Base-by-base conservation (phyloP, 2,329 filamentous ascomycete genomes). In the Aphanoascus verrucosus region DNA sequence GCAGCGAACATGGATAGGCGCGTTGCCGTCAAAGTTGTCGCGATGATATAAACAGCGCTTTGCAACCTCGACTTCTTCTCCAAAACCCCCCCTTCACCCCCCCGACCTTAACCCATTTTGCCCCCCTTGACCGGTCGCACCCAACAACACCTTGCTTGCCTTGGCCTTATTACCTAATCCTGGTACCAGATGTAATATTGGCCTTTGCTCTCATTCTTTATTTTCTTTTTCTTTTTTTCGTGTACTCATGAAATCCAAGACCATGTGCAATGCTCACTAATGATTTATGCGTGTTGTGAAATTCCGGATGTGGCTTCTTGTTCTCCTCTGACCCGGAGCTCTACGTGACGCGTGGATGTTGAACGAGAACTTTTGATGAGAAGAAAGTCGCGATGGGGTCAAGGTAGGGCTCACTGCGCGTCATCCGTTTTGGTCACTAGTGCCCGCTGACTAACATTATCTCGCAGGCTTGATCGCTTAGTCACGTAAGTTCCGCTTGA, bases 391-490 rank as follows among this genome's bases (percentile, higher is more conserved):
- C 41, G 52, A 57, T 57, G 55, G 55, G 48, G 34, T 57, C 55
- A 28, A 55, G 55, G 55, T 55, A 52, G 32, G 52, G 46, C 23
- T 23, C 23, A 28, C 44, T 37, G 19, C 11, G 19, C 31, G 42
- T 35, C 41, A 47, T 31, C 40, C 50, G 34, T 14, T 31, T 48
- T 43, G 20, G 9, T 20, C 15, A 8, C 38, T 49, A 53, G 34
- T 34, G 55, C 47, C 42, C 34, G 43, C 8, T 56, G 19, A 42
- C 55, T 56, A 41, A 56, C 37, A n/a, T 14, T 49, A 35, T 37
- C 28, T 17, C 50, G 31, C 34, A 88, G 86, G 79, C 81, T 91
- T 65, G 86, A 90, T 75, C 83, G 86, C 68, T 78, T 91, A 63
- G 86, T 91, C 77, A 90, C 85, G 86, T 90, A 79, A 81, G 86